These are phyloP conservation scores for Naganishia onofrii DNA, from an alignment of 768 basidiomycete species.

Conservation along the genomic window DNA sequence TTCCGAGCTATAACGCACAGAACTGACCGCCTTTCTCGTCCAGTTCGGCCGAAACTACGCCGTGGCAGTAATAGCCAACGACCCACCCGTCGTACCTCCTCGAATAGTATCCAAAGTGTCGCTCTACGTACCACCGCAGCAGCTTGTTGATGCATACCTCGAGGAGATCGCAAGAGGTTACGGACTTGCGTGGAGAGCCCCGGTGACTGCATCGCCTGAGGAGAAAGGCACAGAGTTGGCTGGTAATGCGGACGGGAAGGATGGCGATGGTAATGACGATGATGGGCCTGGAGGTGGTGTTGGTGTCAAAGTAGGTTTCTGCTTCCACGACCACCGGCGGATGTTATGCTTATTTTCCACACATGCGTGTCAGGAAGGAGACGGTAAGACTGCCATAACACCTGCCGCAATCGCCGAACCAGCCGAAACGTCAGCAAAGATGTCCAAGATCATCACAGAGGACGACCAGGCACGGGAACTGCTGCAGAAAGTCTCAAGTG, in stretches of 20 bases:
- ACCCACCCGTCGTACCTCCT: slow-evolving; percentile 72
- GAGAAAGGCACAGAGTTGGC: slow-evolving; percentile 21
- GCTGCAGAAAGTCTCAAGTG: slow-evolving; percentile 49
- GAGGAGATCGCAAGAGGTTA: slow-evolving; percentile 86
- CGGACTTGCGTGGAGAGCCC: slow-evolving; percentile 63
- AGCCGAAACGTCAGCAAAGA: slow-evolving; percentile 1
- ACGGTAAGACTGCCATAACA: slow-evolving; percentile 44
- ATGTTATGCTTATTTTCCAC: slow-evolving; percentile 35
- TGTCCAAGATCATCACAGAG: slow-evolving; percentile 15
- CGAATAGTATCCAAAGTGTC: slow-evolving; percentile 74
- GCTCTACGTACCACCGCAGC: slow-evolving; percentile 65
- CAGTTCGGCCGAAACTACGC: slow-evolving; percentile 84
- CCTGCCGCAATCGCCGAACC: slow-evolving; percentile 26
- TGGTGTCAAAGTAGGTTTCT: slow-evolving; percentile 5
- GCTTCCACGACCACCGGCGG: slow-evolving; percentile 15
- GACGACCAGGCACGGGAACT: slow-evolving; percentile 22
- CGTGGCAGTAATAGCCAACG: slow-evolving; percentile 78
- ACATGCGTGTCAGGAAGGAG: slow-evolving; percentile 38
- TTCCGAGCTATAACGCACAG: not conserved
- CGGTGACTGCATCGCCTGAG: slow-evolving; percentile 40
- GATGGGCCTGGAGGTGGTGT: slow-evolving; percentile 29
- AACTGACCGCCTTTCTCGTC: not conserved
- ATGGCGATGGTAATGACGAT: slow-evolving; percentile 46
- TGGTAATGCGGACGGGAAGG: slow-evolving; percentile 26
- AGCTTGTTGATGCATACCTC: slow-evolving; percentile 83